Percentiles rank a stretch among this genome's conserved stretches.
phyloP scores from a whole-genome alignment of 345 rosid species.

The Eutrema heterophyllum region DNA sequence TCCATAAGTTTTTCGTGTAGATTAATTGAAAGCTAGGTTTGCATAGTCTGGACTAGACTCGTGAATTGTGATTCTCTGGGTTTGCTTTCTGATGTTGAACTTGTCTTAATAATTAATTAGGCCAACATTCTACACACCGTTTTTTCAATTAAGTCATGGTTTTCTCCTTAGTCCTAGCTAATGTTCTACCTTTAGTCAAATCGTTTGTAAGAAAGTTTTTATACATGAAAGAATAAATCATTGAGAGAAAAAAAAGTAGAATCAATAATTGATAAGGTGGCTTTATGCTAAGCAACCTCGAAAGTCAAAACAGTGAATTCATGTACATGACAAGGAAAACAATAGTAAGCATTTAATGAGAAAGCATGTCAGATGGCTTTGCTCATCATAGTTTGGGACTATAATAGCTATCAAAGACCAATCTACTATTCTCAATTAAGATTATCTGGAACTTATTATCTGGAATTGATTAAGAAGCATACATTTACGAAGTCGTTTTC shows the following conservation, averaged over 20 bases:
- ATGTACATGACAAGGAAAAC: constrained; percentile 19
- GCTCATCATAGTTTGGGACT: constrained; percentile 15
- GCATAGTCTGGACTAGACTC: background rate
- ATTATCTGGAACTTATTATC: background rate
- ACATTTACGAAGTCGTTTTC: background rate
- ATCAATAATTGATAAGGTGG: constrained; percentile 14
- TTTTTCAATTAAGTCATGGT: background rate
- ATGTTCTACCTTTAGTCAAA: background rate
- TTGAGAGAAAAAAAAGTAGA: background rate
- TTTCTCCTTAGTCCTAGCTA: background rate
- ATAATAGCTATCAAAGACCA: constrained; percentile 15
- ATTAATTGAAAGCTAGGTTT: background rate
- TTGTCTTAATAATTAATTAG: background rate
- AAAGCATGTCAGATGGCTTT: background rate
- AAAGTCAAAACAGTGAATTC: constrained; percentile 24
- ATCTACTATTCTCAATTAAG: background rate
- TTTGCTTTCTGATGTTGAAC: background rate
- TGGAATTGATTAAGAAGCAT: background rate
- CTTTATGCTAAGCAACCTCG: constrained; percentile 1
- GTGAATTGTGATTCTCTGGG: background rate
- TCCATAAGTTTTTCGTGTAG: background rate
- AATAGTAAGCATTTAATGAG: constrained; percentile 19
- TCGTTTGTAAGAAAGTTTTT: background rate
- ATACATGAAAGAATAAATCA: background rate
- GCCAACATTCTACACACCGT: background rate